Evolutionary conservation across 768 basidiomycete genomes (phyloP).

Genomic region (Calocera cornea): DNA sequence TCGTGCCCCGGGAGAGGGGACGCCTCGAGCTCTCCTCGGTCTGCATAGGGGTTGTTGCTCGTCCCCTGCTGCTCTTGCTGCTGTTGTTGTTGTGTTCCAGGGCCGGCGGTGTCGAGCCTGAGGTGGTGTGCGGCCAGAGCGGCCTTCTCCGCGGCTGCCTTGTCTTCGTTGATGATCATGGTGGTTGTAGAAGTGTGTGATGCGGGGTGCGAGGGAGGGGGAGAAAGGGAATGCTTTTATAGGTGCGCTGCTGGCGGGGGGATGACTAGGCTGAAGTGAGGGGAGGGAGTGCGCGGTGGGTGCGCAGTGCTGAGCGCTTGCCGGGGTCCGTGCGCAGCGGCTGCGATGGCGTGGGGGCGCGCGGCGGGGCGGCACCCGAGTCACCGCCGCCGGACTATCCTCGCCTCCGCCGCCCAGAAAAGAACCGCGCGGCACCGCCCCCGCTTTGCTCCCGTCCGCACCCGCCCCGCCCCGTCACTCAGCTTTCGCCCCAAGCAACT

Average conservation of each 20-base stretch:
- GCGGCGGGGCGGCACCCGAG: too few relatives aligned
- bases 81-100: too few relatives aligned
- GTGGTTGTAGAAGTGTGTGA: background rate
- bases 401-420: too few relatives aligned
- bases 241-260: background rate
- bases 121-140: background rate
- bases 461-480: too few relatives aligned
- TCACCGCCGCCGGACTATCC: too few relatives aligned
- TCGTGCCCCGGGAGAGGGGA: background rate
- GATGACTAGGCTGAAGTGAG: background rate
- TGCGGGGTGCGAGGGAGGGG: background rate
- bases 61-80: too few relatives aligned
- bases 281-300: background rate
- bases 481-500: too few relatives aligned
- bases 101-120: background rate
- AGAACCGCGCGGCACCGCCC: too few relatives aligned
- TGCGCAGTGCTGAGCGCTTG: background rate
- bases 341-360: too few relatives aligned
- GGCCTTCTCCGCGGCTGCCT: background rate
- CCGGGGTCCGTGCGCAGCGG: too few relatives aligned
- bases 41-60: background rate
- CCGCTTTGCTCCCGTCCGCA: too few relatives aligned
- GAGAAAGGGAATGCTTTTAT: background rate
- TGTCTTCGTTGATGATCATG: background rate
- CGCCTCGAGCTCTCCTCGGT: background rate